Conservation (phyloP, 202 grass and related monocot genomes). For the Dendrocalamus latiflorus region DNA sequence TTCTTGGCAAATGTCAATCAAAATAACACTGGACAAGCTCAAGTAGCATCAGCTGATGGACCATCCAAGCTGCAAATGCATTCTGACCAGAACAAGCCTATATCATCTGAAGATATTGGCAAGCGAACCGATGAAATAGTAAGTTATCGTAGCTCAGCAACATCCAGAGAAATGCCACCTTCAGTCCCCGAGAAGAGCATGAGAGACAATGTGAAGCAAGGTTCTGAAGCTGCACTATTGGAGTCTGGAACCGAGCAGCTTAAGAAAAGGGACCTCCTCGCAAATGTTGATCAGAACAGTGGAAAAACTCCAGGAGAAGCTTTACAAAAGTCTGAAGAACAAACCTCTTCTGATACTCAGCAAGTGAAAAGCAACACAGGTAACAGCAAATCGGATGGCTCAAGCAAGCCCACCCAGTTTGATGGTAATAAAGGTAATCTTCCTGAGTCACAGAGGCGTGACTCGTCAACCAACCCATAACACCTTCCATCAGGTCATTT, state of each 20-base stretch:
- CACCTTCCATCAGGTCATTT: neutral
- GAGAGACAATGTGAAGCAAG: slow-evolving; percentile 1
- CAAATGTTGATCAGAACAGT: slow-evolving; percentile 16
- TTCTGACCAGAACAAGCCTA: neutral
- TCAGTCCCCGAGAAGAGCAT: slow-evolving; percentile 1
- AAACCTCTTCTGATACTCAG: neutral
- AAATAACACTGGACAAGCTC: slow-evolving; percentile 8
- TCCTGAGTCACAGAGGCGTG: slow-evolving; percentile 1
- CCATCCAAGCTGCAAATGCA: slow-evolving; percentile 4
- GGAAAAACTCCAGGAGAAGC: slow-evolving; percentile 8
- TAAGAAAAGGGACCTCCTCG: neutral
- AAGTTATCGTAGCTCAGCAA: slow-evolving; percentile 4
- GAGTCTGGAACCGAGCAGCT: slow-evolving; percentile 3
- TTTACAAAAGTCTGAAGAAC: slow-evolving; percentile 3
- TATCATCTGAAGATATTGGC: slow-evolving; percentile 17
- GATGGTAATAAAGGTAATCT: slow-evolving; percentile 13
- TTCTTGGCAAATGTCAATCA: neutral
- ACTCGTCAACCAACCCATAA: neutral
- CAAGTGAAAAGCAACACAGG: slow-evolving; percentile 2
- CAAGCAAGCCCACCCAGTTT: slow-evolving; percentile 14
- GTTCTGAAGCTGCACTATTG: neutral
- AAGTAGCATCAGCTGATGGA: slow-evolving; percentile 2
- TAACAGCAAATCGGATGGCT: slow-evolving; percentile 21
- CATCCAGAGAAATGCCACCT: slow-evolving; percentile 22
- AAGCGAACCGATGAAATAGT: neutral